These are phyloP conservation scores for Xylariales sp. DNA, from an alignment of 2,329 filamentous ascomycete species.

Conservation along the genomic window DNA sequence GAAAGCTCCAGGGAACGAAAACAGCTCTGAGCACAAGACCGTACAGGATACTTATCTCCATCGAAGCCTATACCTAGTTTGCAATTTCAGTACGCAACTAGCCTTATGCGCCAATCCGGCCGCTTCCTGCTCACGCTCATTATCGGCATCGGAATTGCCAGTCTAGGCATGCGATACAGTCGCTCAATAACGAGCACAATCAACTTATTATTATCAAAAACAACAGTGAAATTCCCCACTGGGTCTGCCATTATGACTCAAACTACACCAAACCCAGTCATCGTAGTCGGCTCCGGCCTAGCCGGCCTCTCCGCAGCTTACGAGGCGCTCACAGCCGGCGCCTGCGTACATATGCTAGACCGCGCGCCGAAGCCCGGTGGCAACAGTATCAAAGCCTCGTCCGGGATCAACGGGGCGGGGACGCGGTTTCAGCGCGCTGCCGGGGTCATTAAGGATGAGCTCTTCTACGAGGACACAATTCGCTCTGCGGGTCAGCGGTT, in stretches of 20 bases:
- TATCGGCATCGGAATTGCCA: not conserved
- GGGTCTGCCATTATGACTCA: conserved; percentile 2
- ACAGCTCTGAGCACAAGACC: too few species aligned
- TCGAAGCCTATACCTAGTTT: too few species aligned
- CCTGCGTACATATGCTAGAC: conserved; percentile 54
- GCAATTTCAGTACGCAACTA: too few species aligned
- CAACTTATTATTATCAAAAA: not conserved
- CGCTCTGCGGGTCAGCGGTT: conserved; percentile 48
- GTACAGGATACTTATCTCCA: too few species aligned
- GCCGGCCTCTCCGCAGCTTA: conserved; percentile 58
- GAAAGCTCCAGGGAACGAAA: not conserved
- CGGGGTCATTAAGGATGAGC: conserved; percentile 29
- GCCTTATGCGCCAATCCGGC: not conserved
- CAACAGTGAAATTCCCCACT: not conserved
- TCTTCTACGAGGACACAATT: conserved; percentile 53
- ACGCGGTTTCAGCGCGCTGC: conserved; percentile 49
- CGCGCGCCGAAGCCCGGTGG: conserved; percentile 56
- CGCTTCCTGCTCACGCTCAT: not conserved
- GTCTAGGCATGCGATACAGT: conserved; percentile 4
- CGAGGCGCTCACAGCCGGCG: conserved; percentile 46
- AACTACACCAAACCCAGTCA: conserved; percentile 30
- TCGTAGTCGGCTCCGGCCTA: conserved; percentile 62
- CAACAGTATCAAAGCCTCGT: conserved; percentile 64
- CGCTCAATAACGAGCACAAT: not conserved
- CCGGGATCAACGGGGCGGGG: conserved; percentile 59